Evolutionary conservation across 2,329 filamentous ascomycete genomes (phyloP).

Genomic region (Bipolaris zeicola): DNA sequence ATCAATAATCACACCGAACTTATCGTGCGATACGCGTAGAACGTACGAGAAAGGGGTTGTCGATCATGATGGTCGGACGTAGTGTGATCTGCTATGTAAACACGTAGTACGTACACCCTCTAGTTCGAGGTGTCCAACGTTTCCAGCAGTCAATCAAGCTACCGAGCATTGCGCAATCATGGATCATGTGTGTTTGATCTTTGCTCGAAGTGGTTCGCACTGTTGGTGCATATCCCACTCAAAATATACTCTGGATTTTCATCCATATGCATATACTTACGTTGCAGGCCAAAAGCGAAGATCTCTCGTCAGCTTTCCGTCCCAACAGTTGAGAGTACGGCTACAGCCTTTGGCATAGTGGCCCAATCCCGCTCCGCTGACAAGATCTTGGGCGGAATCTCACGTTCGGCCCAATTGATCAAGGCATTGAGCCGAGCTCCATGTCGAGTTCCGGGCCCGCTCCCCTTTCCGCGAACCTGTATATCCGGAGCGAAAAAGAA

Average conservation of each 20-base stretch:
- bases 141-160: background rate
- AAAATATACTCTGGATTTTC: background rate
- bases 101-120: constrained; percentile 12
- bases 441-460: constrained; percentile 23
- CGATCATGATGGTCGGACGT: constrained; percentile 23
- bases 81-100: constrained; percentile 3
- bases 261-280: background rate
- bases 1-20: constrained; percentile 1
- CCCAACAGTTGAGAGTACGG: background rate
- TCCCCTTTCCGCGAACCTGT: constrained; percentile 29
- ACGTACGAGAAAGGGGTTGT: constrained; percentile 4
- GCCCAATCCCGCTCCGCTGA: background rate
- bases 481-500: constrained; percentile 42
- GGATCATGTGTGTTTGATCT: background rate
- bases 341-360: background rate
- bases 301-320: background rate
- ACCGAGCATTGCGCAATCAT: background rate
- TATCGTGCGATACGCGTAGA: background rate
- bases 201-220: background rate
- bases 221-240: background rate
- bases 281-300: background rate
- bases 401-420: constrained; percentile 39
- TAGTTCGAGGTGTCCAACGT: constrained; percentile 24
- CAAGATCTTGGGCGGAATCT: constrained; percentile 21
- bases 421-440: constrained; percentile 27